Percentiles rank a stretch among this genome's conserved stretches.
These are phyloP conservation scores for Podaxis sp. DNA, from an alignment of 768 basidiomycete species.

Conservation along the genomic window DNA sequence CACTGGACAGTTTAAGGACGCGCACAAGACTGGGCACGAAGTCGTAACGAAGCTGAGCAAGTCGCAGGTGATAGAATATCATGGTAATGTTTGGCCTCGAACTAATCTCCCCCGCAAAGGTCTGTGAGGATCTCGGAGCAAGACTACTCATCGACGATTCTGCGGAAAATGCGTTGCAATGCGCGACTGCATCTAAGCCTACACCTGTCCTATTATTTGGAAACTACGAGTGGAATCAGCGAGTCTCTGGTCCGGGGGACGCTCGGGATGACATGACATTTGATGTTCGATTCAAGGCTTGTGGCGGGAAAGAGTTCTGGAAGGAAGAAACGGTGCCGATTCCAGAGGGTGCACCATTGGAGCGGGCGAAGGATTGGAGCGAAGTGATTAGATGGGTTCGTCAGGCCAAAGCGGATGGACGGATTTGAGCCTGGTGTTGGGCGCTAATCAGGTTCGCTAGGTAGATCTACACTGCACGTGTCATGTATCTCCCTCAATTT, in stretches of 20 bases:
- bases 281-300: constrained; percentile 45
- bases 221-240: constrained; percentile 73
- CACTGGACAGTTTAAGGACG: constrained; percentile 69
- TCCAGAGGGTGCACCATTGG: constrained; percentile 48
- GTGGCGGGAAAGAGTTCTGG: constrained; percentile 56
- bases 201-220: constrained; percentile 73
- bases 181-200: constrained; percentile 45
- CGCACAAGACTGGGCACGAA: constrained; percentile 43
- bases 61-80: constrained; percentile 50
- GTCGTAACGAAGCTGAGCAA: constrained; percentile 63
- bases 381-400: constrained; percentile 52
- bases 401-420: constrained; percentile 24
- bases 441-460: background rate
- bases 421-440: background rate
- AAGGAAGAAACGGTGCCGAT: constrained; percentile 50
- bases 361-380: constrained; percentile 62
- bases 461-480: background rate
- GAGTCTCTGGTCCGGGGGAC: constrained; percentile 46
- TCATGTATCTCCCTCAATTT: background rate
- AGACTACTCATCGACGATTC: constrained; percentile 79
- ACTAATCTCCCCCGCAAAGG: constrained; percentile 33
- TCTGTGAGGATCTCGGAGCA: constrained; percentile 64
- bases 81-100: too few relatives aligned
- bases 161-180: constrained; percentile 70
- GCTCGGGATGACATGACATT: constrained; percentile 54